Base-by-base conservation (phyloP, 441 rosid genomes). In the Euphorbia schlechtendalii region DNA sequence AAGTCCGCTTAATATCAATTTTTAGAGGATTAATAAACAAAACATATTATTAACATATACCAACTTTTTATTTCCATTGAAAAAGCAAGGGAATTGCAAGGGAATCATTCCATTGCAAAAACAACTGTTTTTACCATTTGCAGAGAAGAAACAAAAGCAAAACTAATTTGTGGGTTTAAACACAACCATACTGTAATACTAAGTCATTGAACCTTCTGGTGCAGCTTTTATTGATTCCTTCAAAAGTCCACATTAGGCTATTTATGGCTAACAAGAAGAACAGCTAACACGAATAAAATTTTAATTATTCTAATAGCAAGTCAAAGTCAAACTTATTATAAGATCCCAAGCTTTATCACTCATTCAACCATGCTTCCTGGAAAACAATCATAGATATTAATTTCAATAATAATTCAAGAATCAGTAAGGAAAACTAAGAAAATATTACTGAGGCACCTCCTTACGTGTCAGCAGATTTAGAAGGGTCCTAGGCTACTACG, bases 381-480 rank as follows among this genome's bases (percentile, higher is more conserved):
- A 20, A 22, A 65, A n/a, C 38, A 5, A 59, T 8, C 3, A 57
- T 17, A 0, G 28, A 67, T 45, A 21, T 30, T n/a, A 66, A 66
- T 11, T 46, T 46, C 22, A 6, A 15, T 1, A 21, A 5, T 4
- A 57, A 45, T 48, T 57, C 59, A 32, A 38, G 63, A 0, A 22
- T 0, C 40, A 43, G 30, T 0, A 53, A 5, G 41, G 30, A 22
- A 25, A 53, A 25, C 11, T 21, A 22, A 13, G 18, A 4, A 38
- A 38, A 38, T 4, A 38, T 18, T 46, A 65, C 12, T 5, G 0
- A 69, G 24, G 73, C 25, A 93, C 99, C 99, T 90, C 3, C 97
- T 90, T 48, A n/a, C n/a, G 99, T 97, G n/a, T 97, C 93, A 63
- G 84, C 80, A 73, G 97, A 87, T 70, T 89, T 96, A 64, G 99